Conservation (phyloP, 192 early-diverging fungal genomes). For the Backusella parvicylindrica region DNA sequence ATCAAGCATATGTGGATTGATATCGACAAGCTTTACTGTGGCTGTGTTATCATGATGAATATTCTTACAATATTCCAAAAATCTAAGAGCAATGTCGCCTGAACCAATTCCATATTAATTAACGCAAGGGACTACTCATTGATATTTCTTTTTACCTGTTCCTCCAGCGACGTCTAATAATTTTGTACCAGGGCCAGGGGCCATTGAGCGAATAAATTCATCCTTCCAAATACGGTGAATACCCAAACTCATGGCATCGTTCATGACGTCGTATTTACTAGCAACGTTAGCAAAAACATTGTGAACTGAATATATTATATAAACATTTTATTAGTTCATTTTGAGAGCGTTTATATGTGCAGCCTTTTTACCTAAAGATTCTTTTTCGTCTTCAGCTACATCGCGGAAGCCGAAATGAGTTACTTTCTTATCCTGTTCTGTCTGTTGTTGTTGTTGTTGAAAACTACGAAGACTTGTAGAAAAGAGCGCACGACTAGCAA, state of each 20-base stretch:
- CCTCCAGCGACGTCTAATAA: constrained; percentile 97
- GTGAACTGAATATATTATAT: constrained; percentile 57
- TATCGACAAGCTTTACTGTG: constrained; percentile 88
- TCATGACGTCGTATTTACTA: constrained; percentile 96
- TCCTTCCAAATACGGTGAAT: constrained; percentile 98
- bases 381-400: constrained; percentile 83
- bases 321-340: background rate
- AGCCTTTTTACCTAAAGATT: constrained; percentile 62
- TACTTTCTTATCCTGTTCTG: background rate
- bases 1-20: constrained; percentile 94
- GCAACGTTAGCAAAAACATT: constrained; percentile 94
- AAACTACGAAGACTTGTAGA: background rate
- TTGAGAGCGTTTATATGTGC: background rate
- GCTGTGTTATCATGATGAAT: constrained; percentile 61
- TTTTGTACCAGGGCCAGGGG: constrained; percentile 75
- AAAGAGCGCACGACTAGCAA: background rate
- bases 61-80: constrained; percentile 78
- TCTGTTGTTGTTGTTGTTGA: background rate
- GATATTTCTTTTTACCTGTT: constrained; percentile 58
- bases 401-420: constrained; percentile 97
- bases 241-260: constrained; percentile 93
- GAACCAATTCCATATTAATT: background rate
- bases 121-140: background rate
- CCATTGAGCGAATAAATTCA: constrained; percentile 80
- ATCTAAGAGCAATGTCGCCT: constrained; percentile 95